phyloP scores from a whole-genome alignment of 176 grass and related monocot genomes.

The Carex scoparia region DNA sequence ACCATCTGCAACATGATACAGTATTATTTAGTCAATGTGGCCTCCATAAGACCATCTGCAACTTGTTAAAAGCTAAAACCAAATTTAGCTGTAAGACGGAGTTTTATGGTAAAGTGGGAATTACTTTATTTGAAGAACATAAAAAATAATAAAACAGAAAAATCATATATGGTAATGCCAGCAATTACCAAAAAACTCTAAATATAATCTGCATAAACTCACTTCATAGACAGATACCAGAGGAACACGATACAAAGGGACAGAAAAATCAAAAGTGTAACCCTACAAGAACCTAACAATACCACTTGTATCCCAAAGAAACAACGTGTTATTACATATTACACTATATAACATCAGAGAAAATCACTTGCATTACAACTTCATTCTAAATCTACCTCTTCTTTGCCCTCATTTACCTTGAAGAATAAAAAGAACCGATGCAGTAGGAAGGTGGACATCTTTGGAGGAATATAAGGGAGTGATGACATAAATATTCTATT shows the following conservation, averaged over 20 bases:
- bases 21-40: conserved; percentile 45
- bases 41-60: conserved; percentile 94
- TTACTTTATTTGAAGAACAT: neutral
- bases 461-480: neutral
- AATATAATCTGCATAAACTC: neutral
- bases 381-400: neutral
- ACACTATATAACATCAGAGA: neutral
- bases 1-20: conserved; percentile 45
- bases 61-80: neutral
- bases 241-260: neutral
- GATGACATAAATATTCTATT: neutral
- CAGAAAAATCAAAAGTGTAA: neutral
- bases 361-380: neutral
- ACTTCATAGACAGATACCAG: neutral
- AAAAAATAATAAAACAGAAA: neutral
- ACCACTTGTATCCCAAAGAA: neutral
- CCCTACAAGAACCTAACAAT: neutral
- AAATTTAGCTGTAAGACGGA: neutral
- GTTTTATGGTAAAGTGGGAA: neutral
- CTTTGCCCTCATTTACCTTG: neutral
- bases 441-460: neutral
- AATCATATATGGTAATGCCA: neutral
- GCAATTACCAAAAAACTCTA: neutral
- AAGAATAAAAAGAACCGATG: no score
- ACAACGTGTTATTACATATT: neutral